Percentiles rank a stretch among this genome's conserved stretches.
Conservation (phyloP, 1,284 basidiomycete genomes). For the Rhodotorula glutinis region DNA sequence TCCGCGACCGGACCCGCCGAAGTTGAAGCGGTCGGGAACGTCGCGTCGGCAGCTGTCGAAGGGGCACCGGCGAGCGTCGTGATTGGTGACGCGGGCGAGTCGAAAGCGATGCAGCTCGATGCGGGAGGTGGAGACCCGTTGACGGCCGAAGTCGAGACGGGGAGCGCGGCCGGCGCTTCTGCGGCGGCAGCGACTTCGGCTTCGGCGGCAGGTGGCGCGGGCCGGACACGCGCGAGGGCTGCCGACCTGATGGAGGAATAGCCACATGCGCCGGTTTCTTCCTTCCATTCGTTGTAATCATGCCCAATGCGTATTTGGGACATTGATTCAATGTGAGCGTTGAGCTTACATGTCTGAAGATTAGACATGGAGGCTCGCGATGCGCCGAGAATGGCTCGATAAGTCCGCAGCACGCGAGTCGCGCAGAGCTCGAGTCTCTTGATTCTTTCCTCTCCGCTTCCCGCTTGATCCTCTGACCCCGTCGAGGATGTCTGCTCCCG, state of each 20-base stretch:
- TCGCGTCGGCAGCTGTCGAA: constrained; percentile 19
- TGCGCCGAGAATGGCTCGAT: no score
- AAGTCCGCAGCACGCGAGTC: no score
- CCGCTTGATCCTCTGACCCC: no score
- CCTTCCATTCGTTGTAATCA: neutral
- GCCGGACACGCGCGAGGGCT: constrained; percentile 50
- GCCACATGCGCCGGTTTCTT: neutral
- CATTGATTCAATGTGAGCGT: no score
- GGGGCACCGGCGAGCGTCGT: constrained; percentile 28
- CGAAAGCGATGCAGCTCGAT: neutral
- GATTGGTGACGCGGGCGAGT: constrained; percentile 7
- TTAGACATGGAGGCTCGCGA: no score
- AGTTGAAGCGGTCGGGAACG: constrained; percentile 14
- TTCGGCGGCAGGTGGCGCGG: neutral
- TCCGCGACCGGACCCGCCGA: constrained; percentile 17
- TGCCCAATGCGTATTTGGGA: no score
- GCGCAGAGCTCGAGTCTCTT: no score
- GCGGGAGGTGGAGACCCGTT: constrained; percentile 22
- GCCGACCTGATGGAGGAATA: constrained; percentile 48
- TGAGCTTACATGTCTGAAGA: no score
- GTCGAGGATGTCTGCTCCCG: neutral
- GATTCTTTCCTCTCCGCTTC: no score
- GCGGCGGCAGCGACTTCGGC: constrained; percentile 1
- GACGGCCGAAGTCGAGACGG: constrained; percentile 20
- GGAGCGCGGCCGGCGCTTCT: neutral